Conservation (phyloP, 345 rosid species). For the Rhodomyrtus tomentosa region DNA sequence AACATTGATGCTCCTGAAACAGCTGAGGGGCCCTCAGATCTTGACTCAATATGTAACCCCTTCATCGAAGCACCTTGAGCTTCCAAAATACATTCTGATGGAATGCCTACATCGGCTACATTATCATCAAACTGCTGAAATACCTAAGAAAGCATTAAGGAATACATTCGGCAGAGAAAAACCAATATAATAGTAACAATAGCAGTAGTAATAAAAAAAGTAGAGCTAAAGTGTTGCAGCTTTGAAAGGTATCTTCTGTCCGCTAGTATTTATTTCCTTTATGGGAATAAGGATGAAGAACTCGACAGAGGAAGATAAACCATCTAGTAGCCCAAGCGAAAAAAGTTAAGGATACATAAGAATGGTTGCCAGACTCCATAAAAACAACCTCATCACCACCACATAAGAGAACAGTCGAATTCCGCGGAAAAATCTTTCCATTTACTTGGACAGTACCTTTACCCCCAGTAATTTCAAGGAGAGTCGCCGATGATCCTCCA, state of each 20-base stretch:
- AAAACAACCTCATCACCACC: conserved; percentile 97
- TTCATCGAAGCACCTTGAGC: conserved; percentile 54
- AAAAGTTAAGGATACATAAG: conserved; percentile 79
- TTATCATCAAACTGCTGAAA: conserved; percentile 72
- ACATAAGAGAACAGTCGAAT: conserved; percentile 28
- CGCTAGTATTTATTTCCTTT: background rate
- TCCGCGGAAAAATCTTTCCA: conserved; percentile 47
- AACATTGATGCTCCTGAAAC: conserved; percentile 84
- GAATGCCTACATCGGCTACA: conserved; percentile 42
- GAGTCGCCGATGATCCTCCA: conserved; percentile 52
- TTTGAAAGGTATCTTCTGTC: background rate
- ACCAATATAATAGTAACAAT: background rate
- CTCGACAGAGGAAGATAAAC: background rate
- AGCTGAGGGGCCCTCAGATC: conserved; percentile 79
- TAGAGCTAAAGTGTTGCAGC: background rate
- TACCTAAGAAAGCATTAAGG: conserved; percentile 56
- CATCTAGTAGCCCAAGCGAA: background rate
- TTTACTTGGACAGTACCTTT: conserved; percentile 85
- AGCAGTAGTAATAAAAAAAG: background rate
- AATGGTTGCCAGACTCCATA: conserved; percentile 54
- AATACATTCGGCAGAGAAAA: background rate
- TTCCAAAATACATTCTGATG: conserved; percentile 65
- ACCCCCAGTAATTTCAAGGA: conserved; percentile 64
- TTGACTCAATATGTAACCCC: conserved; percentile 67
- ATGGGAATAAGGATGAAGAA: background rate